phyloP scores from a whole-genome alignment of 768 basidiomycete species.

The Russula dissimulans region DNA sequence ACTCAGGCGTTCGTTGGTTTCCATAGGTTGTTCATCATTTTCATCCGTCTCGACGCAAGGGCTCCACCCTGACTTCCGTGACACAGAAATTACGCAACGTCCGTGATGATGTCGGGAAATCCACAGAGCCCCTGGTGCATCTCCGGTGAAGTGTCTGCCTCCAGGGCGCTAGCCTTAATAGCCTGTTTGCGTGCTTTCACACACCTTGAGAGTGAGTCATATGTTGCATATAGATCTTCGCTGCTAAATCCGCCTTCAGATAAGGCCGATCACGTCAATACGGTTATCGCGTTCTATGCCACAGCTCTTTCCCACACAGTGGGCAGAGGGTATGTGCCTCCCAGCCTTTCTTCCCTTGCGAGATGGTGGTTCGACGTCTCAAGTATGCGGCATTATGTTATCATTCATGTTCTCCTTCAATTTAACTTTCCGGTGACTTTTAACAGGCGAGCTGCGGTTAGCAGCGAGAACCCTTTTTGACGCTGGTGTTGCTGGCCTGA shows the following conservation, averaged over 20 bases:
- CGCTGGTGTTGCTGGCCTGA: slow-evolving; percentile 53
- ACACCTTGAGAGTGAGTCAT: slow-evolving; percentile 51
- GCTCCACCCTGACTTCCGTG: background rate
- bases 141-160: slow-evolving; percentile 61
- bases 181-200: slow-evolving; percentile 61
- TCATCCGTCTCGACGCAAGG: background rate
- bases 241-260: slow-evolving; percentile 34
- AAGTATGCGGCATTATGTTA: slow-evolving; percentile 35
- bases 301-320: slow-evolving; percentile 56
- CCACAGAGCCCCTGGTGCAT: slow-evolving; percentile 57
- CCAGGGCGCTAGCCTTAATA: slow-evolving; percentile 56
- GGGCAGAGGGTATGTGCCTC: slow-evolving; percentile 51
- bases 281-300: slow-evolving; percentile 74
- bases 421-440: slow-evolving; percentile 2
- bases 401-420: background rate
- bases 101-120: slow-evolving; percentile 32
- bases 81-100: slow-evolving; percentile 33
- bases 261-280: slow-evolving; percentile 55
- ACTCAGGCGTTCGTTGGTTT: slow-evolving; percentile 38
- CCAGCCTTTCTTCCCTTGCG: slow-evolving; percentile 67
- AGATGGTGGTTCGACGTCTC: slow-evolving; percentile 67
- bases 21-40: slow-evolving; percentile 33
- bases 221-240: background rate
- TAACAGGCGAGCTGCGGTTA: slow-evolving; percentile 61
- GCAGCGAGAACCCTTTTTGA: slow-evolving; percentile 76